A percentile compares a stretch with the other conserved stretches of the same genome.
Evolutionary conservation across 371 early-diverging fungal species (phyloP).

Genomic region (Polyrhizophydium stewartii): DNA sequence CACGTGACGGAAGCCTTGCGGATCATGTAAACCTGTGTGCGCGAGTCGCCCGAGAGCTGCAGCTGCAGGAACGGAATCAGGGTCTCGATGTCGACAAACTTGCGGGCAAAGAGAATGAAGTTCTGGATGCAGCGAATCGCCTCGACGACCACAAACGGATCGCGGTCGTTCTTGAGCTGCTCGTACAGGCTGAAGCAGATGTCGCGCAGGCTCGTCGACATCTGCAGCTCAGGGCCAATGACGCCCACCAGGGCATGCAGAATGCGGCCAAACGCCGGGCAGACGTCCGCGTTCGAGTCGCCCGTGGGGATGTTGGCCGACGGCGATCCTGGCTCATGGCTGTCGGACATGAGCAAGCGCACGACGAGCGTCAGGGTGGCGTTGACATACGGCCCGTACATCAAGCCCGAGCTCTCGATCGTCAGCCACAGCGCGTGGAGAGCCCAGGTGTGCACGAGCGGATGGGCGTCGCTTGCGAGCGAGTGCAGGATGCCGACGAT

Average conservation of each 20-base stretch:
- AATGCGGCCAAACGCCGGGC: slow-evolving; percentile 81
- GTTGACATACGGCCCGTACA: slow-evolving; percentile 86
- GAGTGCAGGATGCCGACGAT: slow-evolving; percentile 87
- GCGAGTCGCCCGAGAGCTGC: slow-evolving; percentile 43
- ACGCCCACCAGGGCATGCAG: slow-evolving; percentile 85
- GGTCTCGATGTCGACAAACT: slow-evolving; percentile 59
- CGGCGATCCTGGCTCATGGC: slow-evolving; percentile 70
- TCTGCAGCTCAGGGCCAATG: slow-evolving; percentile 87
- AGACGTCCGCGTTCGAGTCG: slow-evolving; percentile 40
- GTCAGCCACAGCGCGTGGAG: slow-evolving; percentile 81
- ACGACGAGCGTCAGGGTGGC: slow-evolving; percentile 80
- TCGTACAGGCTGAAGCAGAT: slow-evolving; percentile 73
- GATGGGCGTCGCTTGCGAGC: slow-evolving; percentile 85
- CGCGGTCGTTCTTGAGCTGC: slow-evolving; percentile 70
- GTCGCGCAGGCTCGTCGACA: slow-evolving; percentile 65
- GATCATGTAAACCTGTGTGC: slow-evolving; percentile 64
- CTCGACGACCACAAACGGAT: slow-evolving; percentile 77
- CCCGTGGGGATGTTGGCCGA: slow-evolving; percentile 16
- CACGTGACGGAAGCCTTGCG: slow-evolving; percentile 77
- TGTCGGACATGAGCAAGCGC: slow-evolving; percentile 81
- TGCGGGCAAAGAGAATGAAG: slow-evolving; percentile 84
- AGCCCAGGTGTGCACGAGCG: slow-evolving; percentile 93
- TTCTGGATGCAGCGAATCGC: slow-evolving; percentile 86
- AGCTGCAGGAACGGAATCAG: slow-evolving; percentile 75
- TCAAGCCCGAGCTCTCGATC: slow-evolving; percentile 81